Base-by-base conservation (phyloP, 768 basidiomycete species). In the Kwoniella botswanensis region DNA sequence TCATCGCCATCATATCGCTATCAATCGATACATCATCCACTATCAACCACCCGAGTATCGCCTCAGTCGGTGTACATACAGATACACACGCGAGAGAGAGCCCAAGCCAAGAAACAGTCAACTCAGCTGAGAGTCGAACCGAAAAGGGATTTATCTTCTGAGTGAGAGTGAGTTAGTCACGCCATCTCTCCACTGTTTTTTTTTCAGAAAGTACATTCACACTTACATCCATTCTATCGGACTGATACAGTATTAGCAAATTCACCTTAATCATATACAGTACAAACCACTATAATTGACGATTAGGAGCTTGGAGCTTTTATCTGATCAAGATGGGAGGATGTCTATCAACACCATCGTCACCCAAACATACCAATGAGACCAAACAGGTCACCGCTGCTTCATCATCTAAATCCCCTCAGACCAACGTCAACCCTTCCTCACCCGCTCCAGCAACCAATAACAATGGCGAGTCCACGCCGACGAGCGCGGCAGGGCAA, bases 311-410 rank as follows among this genome's bases (percentile, higher is more conserved):
- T 13, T 50, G 18, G 4, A 50, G 46, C 12, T 15, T 50, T 15
- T 18, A 46, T 18, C 3, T 18, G 18, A 18, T 52, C 76, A 77
- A 50, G 35, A 82, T 82, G 80, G 80, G 80, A 56, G 74, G 73
- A 21, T 82, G 80, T 70, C 75, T 78, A 63, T 82, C 80, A n/a
- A 76, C 80, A 10, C 80, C 80, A 18, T 69, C 69, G 26, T 52
- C 71, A 10, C 54, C 64, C 22, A 71, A 63, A 58, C 76, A 71
- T 65, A 42, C 66, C n/a, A 50, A 66, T 17, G 65, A 70, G 21
- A 68, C 73, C 53, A 68, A 68, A 59, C 71, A 71, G 42, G 54
- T 64, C 35, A 22, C 62, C 24, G 35, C 62, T 17, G 5, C 71
- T 5, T 44, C 71, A 41, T 57, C 68, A 56, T 54, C 70, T 21